A percentile compares a stretch with the other conserved stretches of the same genome.
Evolutionary conservation across 2,329 filamentous ascomycete genomes (phyloP).

Genomic region (Dothideomycetes sp.): DNA sequence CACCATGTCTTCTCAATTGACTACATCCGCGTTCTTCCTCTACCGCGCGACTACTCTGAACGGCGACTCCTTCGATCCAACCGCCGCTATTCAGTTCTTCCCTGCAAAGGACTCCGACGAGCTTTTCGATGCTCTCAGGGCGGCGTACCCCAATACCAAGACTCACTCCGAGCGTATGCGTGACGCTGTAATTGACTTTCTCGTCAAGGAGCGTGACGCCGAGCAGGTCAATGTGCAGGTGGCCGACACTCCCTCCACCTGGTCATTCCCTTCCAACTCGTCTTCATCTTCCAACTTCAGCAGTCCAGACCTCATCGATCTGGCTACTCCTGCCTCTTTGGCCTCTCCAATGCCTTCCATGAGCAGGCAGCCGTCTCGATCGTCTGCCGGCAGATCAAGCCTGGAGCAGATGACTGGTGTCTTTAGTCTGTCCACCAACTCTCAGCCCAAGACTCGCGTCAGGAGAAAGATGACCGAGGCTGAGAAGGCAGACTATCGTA

Average conservation of each 20-base stretch:
- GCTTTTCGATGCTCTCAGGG: constrained; percentile 25
- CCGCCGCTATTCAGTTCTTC: constrained; percentile 22
- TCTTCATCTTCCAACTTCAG: constrained; percentile 19
- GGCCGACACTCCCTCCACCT: constrained; percentile 13
- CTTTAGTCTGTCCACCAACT: constrained; percentile 22
- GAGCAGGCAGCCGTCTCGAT: constrained; percentile 5
- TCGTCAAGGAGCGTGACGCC: constrained; percentile 22
- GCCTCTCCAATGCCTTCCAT: constrained; percentile 13
- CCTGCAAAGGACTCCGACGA: constrained; percentile 28
- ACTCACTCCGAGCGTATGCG: constrained; percentile 28
- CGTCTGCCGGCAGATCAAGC: not conserved
- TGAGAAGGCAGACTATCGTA: constrained; percentile 26
- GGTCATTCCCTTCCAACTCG: constrained; percentile 20
- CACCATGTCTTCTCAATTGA: not conserved
- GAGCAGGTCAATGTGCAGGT: constrained; percentile 16
- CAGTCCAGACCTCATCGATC: constrained; percentile 19
- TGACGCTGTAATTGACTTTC: constrained; percentile 26
- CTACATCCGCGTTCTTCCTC: constrained; percentile 17
- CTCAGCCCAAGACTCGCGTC: constrained; percentile 23
- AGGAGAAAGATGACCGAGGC: constrained; percentile 27
- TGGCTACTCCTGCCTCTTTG: constrained; percentile 18
- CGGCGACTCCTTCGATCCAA: constrained; percentile 21
- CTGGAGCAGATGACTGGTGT: constrained; percentile 26
- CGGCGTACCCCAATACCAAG: constrained; percentile 22
- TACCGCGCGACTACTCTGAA: too few species aligned